Evolutionary conservation across 2,329 filamentous ascomycete genomes (phyloP), one percentile per base, ranked within the genome.

Genomic region (Pseudogymnoascus pannorum): DNA sequence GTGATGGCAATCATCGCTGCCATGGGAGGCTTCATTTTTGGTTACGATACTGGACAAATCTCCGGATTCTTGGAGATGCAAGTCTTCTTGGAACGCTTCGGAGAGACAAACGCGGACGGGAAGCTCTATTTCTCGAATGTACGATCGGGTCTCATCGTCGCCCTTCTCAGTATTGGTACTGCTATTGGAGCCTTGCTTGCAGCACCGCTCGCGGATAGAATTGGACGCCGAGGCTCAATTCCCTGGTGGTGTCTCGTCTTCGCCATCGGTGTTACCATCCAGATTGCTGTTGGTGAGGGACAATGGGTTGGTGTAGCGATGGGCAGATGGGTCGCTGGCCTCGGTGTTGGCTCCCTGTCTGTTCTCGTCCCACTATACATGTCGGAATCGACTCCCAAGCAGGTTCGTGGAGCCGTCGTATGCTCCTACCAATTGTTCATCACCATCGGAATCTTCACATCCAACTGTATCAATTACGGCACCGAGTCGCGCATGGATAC

Each of bases 391-490:
- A 79, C 82, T 1, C 86, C 86, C 3, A 78, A 79, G 16, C 78
- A 84, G 67, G 85, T 87, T 64, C 82, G 85, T 66, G 85, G 85
- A 66, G 80, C 82, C 33, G 80, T 88, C 44, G 82, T 87, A n/a
- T 71, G 68, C 4, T 84, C 81, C n/a, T 90, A 89, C 73, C 87
- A 90, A 73, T 81, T 90, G 14, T 85, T 89, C 75, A 87, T 90
- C 71, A 90, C 87, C 0, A 76, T 89, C 26, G 87, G 87, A 33
- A 88, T 90, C 65, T 82, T 84, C 60, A 70, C 80, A 18, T 76
- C 80, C 60, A 81, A 82, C 66, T 74, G 79, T 60, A 77, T 85
- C 67, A 84, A 84, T 71, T 82, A 75, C 60, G 81, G 79, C 44
- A 70, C 71, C 0, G 72, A 75, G 42, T 73, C 70, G 0, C 67